Percentiles rank a stretch among this genome's conserved stretches.
phyloP scores from a whole-genome alignment of 306 rosid species.

The Hippophae rhamnoides region DNA sequence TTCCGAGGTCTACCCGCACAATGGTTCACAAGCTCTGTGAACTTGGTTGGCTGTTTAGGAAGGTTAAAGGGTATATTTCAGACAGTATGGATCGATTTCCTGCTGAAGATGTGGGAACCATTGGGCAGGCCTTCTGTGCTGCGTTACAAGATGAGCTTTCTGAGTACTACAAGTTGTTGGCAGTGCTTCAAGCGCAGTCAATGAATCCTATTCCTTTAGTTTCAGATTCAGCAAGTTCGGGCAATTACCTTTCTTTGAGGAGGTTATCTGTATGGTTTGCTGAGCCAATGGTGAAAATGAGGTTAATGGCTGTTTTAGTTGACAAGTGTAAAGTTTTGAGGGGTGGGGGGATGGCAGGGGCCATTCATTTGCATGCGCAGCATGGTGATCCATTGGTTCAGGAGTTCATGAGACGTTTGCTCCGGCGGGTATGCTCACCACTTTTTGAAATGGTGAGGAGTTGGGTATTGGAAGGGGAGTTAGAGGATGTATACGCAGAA shows the following conservation, averaged over 20 bases:
- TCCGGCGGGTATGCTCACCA: slow-evolving; percentile 81
- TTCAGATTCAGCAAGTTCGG: slow-evolving; percentile 46
- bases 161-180: slow-evolving; percentile 84
- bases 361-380: slow-evolving; percentile 84
- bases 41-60: slow-evolving; percentile 74
- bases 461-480: slow-evolving; percentile 95
- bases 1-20: slow-evolving; percentile 49
- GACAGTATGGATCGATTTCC: slow-evolving; percentile 74
- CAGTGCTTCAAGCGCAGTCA: slow-evolving; percentile 75
- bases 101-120: slow-evolving; percentile 74
- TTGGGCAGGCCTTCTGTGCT: slow-evolving; percentile 89
- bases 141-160: slow-evolving; percentile 90
- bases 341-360: slow-evolving; percentile 90
- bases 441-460: slow-evolving; percentile 87
- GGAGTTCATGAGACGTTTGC: slow-evolving; percentile 66
- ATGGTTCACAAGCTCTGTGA: slow-evolving; percentile 76
- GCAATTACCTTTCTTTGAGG: slow-evolving; percentile 78
- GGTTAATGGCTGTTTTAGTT: slow-evolving; percentile 87
- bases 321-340: slow-evolving; percentile 75
- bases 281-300: slow-evolving; percentile 91
- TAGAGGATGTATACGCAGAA: slow-evolving; percentile 82
- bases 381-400: slow-evolving; percentile 94
- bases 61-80: slow-evolving; percentile 55
- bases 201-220: slow-evolving; percentile 75
- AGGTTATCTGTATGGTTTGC: slow-evolving; percentile 84